Percentiles rank a stretch among this genome's conserved stretches.
These are phyloP conservation scores for Fusarium anguioides DNA, from an alignment of 2,329 filamentous ascomycete species.

Conservation along the genomic window DNA sequence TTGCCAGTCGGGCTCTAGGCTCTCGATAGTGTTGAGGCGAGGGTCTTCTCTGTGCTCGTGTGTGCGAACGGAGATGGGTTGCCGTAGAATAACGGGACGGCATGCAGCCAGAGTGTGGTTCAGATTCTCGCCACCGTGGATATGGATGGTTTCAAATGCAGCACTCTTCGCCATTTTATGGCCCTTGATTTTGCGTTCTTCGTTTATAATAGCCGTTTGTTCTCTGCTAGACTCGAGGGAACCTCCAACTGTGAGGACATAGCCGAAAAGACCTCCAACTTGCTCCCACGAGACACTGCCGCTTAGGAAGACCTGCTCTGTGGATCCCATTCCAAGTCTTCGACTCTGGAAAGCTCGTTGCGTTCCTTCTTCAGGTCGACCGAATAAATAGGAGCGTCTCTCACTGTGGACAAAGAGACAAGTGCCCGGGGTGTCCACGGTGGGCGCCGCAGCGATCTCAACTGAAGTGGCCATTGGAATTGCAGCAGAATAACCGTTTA, in stretches of 20 bases:
- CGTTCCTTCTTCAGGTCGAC: slow-evolving; percentile 83
- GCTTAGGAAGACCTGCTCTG: slow-evolving; percentile 84
- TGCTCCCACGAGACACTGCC: slow-evolving; percentile 80
- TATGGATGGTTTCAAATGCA: slow-evolving; percentile 59
- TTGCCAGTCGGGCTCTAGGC: slow-evolving; percentile 71
- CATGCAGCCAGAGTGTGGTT: slow-evolving; percentile 84
- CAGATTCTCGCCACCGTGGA: slow-evolving; percentile 86
- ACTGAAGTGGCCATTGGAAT: slow-evolving; percentile 75
- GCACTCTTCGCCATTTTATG: slow-evolving; percentile 42
- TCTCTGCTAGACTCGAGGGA: slow-evolving; percentile 61
- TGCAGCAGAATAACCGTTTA: neutral
- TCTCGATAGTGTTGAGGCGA: slow-evolving; percentile 42
- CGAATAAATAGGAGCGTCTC: slow-evolving; percentile 85
- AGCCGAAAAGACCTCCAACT: slow-evolving; percentile 84
- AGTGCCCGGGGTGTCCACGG: slow-evolving; percentile 87
- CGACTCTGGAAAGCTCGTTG: slow-evolving; percentile 81
- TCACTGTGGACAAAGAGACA: slow-evolving; percentile 83
- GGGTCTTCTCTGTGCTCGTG: slow-evolving; percentile 71
- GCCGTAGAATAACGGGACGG: slow-evolving; percentile 86
- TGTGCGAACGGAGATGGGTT: slow-evolving; percentile 77
- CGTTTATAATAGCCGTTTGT: slow-evolving; percentile 53
- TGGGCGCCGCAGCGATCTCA: slow-evolving; percentile 83
- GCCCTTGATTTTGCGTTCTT: slow-evolving; percentile 55
- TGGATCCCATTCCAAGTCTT: slow-evolving; percentile 71
- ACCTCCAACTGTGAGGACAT: slow-evolving; percentile 87